Base-by-base conservation (phyloP, 768 basidiomycete species). In the Amanita pseudoporphyria region DNA sequence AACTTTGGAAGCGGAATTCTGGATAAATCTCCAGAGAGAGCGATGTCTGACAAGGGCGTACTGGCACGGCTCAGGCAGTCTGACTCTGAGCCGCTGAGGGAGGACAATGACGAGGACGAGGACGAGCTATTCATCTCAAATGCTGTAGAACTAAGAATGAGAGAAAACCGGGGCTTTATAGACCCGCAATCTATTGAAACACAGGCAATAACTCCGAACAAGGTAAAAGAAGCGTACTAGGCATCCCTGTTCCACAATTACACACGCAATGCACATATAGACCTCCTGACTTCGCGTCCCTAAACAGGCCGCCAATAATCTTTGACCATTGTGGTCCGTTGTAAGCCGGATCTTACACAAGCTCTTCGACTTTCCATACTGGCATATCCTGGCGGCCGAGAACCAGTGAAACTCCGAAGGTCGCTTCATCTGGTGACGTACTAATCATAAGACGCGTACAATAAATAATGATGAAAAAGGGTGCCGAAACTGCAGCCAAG, bases 1-100 rank as follows among this genome's bases (percentile, higher is more conserved):
- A 12, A 40, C 26, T 31, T 33, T 3, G 39, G 48, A 61, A 10
- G 38, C 21, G 6, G 62, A 58, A 36, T 52, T 21, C 48, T 47
- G 43, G 9, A 51, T 31, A 32, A 18, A 3, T 24, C 21, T 2
- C 19, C 12, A 18, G 56, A 53, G 9, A 40, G 47, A 3, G 47
- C 55, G 42, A 51, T 48, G 18, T 66, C 62, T 39, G 55, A 62
- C 14, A 64, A 64, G 1, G 70, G 68, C 1, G 68, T 64, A 4
- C 65, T 64, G 12, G 65, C 65, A 28, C 69, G 61, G 14, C 61
- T 58, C 45, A 65, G 57, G 21, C 58, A 61, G 51, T 59, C 64
- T 45, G 63, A 61, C 26, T 63, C 62, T 26, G 68, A 67, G 19
- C 59, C 58, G 10, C 64, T 62, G 36, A 57, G 58, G n/a, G 65